phyloP scores from a whole-genome alignment of 148 eudicot genomes.

The Chenopodium berlandieri region DNA sequence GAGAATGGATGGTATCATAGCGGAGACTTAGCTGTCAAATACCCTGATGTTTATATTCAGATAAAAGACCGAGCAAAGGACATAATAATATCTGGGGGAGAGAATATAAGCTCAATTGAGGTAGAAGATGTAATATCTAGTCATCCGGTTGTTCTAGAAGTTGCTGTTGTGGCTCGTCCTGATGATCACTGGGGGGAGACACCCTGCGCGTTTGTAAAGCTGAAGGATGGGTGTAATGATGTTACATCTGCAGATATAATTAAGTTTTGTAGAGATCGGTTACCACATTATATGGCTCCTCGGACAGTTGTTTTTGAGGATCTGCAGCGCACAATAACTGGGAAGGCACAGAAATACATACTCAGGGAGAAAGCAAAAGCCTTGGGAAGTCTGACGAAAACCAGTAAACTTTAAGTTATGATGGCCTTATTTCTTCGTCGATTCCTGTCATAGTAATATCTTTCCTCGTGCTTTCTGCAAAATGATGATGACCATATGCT shows the following conservation, averaged over 20 bases:
- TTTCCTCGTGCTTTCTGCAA: background rate
- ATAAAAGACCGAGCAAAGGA: constrained; percentile 47
- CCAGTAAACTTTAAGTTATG: constrained; percentile 6
- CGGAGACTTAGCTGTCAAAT: constrained; percentile 46
- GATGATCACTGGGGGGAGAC: constrained; percentile 58
- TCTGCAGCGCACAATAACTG: constrained; percentile 45
- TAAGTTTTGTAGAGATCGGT: constrained; percentile 31
- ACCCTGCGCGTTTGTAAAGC: constrained; percentile 49
- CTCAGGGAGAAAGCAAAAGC: constrained; percentile 43
- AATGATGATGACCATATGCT: background rate
- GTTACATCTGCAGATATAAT: constrained; percentile 30
- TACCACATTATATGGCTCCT: constrained; percentile 59
- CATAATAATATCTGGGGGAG: constrained; percentile 52
- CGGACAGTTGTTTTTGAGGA: constrained; percentile 41
- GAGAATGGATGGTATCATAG: constrained; percentile 45
- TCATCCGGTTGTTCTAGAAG: constrained; percentile 42
- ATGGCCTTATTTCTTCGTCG: background rate
- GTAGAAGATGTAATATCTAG: constrained; percentile 36
- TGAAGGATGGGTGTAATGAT: constrained; percentile 22
- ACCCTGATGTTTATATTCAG: constrained; percentile 43
- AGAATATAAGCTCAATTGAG: constrained; percentile 48
- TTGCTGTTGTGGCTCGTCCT: constrained; percentile 47
- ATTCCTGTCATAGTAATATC: background rate
- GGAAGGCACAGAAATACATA: constrained; percentile 43
- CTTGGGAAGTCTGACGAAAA: constrained; percentile 22